These are phyloP conservation scores for Xylaria sp. DNA, from an alignment of 2,329 filamentous ascomycete species.

Conservation along the genomic window DNA sequence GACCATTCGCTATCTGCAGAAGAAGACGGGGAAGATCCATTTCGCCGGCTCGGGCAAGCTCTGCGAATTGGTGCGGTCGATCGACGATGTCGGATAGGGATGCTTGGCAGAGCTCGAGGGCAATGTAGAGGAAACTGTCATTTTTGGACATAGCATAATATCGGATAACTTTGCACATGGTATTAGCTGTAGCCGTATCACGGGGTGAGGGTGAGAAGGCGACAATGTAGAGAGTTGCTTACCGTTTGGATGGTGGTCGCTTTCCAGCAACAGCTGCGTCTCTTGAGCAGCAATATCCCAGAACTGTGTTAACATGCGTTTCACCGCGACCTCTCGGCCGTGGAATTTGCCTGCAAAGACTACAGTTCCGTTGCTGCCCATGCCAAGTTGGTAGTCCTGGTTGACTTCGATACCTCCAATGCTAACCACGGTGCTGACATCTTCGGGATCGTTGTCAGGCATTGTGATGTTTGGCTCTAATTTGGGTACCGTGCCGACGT, in stretches of 20 bases:
- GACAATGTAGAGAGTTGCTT: conserved; percentile 12
- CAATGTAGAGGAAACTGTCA: conserved; percentile 90
- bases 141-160: conserved; percentile 92
- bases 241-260: conserved; percentile 89
- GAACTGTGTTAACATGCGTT: conserved; percentile 93
- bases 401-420: conserved; percentile 62
- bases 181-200: conserved; percentile 16
- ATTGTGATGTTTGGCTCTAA: conserved; percentile 60
- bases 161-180: conserved; percentile 63
- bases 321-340: conserved; percentile 87
- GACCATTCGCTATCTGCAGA: conserved; percentile 82
- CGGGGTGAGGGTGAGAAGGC: background rate
- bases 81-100: conserved; percentile 89
- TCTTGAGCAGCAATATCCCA: conserved; percentile 94
- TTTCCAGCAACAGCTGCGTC: conserved; percentile 82
- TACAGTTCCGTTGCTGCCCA: conserved; percentile 93
- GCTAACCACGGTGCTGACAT: conserved; percentile 54
- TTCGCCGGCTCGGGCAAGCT: conserved; percentile 67
- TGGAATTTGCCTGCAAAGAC: conserved; percentile 95
- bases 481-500: conserved; percentile 47
- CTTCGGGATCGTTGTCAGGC: conserved; percentile 51
- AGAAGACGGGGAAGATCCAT: conserved; percentile 73
- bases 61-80: conserved; percentile 60
- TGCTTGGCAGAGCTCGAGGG: conserved; percentile 86
- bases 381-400: conserved; percentile 58